Conservation (phyloP, 352 stramenopile genomes). For the Globisporangium barbulae region DNA sequence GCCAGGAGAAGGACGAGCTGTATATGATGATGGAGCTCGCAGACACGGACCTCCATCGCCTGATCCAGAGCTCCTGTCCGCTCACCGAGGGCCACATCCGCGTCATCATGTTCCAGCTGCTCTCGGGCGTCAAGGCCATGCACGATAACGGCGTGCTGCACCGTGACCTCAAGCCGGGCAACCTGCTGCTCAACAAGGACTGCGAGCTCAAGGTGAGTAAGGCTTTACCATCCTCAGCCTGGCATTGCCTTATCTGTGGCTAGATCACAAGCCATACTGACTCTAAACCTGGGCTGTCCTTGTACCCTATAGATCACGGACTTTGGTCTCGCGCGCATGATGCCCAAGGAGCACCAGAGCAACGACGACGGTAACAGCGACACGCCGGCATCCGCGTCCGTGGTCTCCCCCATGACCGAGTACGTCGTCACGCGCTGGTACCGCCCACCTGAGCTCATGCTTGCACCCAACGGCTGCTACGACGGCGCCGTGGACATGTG, state of each 20-base stretch:
- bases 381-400: slow-evolving; percentile 11
- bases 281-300: background rate
- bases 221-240: background rate
- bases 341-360: slow-evolving; percentile 41
- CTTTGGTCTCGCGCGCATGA: slow-evolving; percentile 91
- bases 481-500: slow-evolving; percentile 86
- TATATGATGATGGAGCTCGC: slow-evolving; percentile 97
- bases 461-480: slow-evolving; percentile 89
- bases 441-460: slow-evolving; percentile 90
- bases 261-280: background rate
- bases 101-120: slow-evolving; percentile 85
- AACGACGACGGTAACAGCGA: slow-evolving; percentile 22
- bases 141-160: slow-evolving; percentile 93
- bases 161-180: slow-evolving; percentile 94
- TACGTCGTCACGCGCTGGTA: slow-evolving; percentile 93
- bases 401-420: slow-evolving; percentile 78
- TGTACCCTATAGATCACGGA: slow-evolving; percentile 74
- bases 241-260: no score
- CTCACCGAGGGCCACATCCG: slow-evolving; percentile 77
- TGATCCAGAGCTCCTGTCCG: slow-evolving; percentile 89
- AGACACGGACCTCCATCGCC: slow-evolving; percentile 90
- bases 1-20: slow-evolving; percentile 91
- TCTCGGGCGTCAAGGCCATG: slow-evolving; percentile 89
- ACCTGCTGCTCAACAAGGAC: slow-evolving; percentile 91
- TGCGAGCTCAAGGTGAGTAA: slow-evolving; percentile 80